phyloP scores from a whole-genome alignment of 2,329 filamentous ascomycete species.

The Alternaria consortialis region DNA sequence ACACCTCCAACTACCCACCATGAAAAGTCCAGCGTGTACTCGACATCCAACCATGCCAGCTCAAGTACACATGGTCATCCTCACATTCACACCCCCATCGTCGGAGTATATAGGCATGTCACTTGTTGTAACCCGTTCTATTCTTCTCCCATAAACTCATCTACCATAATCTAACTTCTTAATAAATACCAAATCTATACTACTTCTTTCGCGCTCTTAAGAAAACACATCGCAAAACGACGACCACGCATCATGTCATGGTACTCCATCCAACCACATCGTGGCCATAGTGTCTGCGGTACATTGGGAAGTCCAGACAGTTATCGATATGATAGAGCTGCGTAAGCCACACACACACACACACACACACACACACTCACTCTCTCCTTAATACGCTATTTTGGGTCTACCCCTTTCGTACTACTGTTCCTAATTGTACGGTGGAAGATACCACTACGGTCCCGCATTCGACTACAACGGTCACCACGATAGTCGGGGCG shows the following conservation, averaged over 20 bases:
- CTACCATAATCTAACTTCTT: background rate
- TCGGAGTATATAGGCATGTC: background rate
- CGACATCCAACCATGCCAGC: background rate
- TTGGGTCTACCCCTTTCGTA: background rate
- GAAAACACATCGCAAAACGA: background rate
- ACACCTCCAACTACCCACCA: background rate
- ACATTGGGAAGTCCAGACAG: background rate
- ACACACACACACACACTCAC: too few relatives aligned
- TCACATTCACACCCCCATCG: background rate
- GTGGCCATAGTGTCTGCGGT: background rate
- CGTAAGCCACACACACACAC: background rate
- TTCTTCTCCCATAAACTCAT: too few relatives aligned
- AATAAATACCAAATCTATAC: background rate
- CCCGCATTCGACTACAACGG: constrained; percentile 1
- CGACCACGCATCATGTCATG: background rate
- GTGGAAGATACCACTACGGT: background rate
- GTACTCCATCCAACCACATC: background rate
- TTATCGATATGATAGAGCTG: background rate
- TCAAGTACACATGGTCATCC: background rate
- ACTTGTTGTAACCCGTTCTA: background rate
- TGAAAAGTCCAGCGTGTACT: background rate
- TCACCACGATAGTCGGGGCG: background rate
- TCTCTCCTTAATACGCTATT: background rate
- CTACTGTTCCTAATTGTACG: background rate
- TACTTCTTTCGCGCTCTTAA: background rate